These are phyloP conservation scores for Boletus barrowsii DNA, from an alignment of 768 basidiomycete species.

Conservation along the genomic window DNA sequence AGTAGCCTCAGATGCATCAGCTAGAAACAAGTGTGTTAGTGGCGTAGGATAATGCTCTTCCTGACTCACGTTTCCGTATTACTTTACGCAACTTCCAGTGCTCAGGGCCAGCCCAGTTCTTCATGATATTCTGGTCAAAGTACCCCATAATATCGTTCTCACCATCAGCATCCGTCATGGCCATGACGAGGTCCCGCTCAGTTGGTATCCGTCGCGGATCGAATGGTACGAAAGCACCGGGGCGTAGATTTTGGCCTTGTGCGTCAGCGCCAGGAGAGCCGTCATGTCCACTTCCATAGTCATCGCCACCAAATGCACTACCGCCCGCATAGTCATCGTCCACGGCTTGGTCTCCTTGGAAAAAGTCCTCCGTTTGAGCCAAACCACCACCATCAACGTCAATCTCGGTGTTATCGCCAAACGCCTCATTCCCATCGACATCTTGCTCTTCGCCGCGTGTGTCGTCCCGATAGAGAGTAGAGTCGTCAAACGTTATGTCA, in stretches of 20 bases:
- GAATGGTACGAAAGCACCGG: slow-evolving; percentile 67
- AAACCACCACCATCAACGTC: slow-evolving; percentile 40
- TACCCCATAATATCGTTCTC: slow-evolving; percentile 71
- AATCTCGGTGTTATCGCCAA: slow-evolving; percentile 30
- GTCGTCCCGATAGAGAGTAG: slow-evolving; percentile 57
- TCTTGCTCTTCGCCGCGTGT: slow-evolving; percentile 38
- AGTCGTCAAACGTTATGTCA: slow-evolving; percentile 56
- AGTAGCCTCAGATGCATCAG: slow-evolving; percentile 50
- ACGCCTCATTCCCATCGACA: slow-evolving; percentile 27
- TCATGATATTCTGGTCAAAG: slow-evolving; percentile 81
- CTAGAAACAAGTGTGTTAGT: slow-evolving; percentile 22
- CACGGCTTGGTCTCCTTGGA: slow-evolving; percentile 58
- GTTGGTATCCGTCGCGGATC: slow-evolving; percentile 79
- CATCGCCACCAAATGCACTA: slow-evolving; percentile 41
- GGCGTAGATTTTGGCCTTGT: slow-evolving; percentile 35
- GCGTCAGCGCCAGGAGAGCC: slow-evolving; percentile 46
- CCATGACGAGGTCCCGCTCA: slow-evolving; percentile 80
- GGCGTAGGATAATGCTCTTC: not conserved
- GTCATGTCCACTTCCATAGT: slow-evolving; percentile 36
- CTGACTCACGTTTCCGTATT: slow-evolving; percentile 66
- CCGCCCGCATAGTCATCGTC: slow-evolving; percentile 44
- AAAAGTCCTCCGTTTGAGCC: slow-evolving; percentile 59
- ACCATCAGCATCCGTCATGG: slow-evolving; percentile 70
- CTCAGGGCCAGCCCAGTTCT: slow-evolving; percentile 98
- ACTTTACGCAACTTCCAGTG: slow-evolving; percentile 93